Evolutionary conservation across 805 yeast species (phyloP), one percentile per base, ranked within the genome.

Genomic region (Metschnikowia reukaufii): DNA sequence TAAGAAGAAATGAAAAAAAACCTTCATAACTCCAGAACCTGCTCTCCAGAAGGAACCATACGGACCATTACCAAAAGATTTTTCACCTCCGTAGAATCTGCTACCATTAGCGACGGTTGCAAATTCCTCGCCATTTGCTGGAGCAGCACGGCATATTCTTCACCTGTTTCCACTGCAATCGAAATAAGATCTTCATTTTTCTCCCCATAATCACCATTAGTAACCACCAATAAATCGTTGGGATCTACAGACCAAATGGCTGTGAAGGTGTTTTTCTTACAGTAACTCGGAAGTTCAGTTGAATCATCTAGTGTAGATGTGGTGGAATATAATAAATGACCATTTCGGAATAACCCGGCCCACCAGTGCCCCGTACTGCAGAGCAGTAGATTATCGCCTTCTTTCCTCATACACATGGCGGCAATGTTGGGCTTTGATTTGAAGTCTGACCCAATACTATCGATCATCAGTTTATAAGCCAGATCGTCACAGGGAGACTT

Each of bases 211-310:
- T 18, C 21, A 3, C 27, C 38, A n/a, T 5, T 31, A 4, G 47
- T 43, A 15, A 43, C 3, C 10, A 43, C 42, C 32, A 43, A 17
- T 19, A 43, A 10, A 33, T 42, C 45, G 40, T 36, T 30, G n/a
- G 10, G 10, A 0, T 42, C 34, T 15, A 42, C 40, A 8, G 12
- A 13, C 40, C 39, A 42, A 20, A 10, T 36, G 3, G n/a, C 18
- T 7, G 34, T 12, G 12, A 29, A 21, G 25, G 29, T 16, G 13
- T 9, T 20, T 20, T 36, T 16, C 15, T 19, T n/a, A n/a, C 10
- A 5, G 5, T 36, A 25, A 4, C n/a, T 6, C 7, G 9, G 6
- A 20, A 20, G 6, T 4, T 8, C 39, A 20, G n/a, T n/a, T n/a
- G 12, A 10, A 10, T 36, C 44, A 8, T n/a, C 19, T n/a, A 9